Conservation (phyloP, 2,329 filamentous ascomycete genomes). For the Verticillium tricorpus region DNA sequence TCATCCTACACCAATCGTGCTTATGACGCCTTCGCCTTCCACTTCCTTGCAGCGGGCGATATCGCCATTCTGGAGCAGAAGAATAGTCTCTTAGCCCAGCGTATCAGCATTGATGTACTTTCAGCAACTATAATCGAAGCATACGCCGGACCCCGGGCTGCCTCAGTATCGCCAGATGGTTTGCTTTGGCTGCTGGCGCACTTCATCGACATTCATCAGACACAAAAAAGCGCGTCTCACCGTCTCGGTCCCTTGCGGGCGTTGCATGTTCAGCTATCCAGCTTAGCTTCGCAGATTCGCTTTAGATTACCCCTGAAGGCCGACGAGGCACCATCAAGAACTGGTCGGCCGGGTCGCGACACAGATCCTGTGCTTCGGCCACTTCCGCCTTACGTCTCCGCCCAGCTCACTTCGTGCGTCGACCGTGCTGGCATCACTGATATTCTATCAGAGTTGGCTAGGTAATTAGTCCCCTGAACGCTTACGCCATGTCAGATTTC, state of each 20-base stretch:
- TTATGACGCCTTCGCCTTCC: slow-evolving; percentile 31
- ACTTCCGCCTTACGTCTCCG: slow-evolving; percentile 54
- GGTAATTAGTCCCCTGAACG: background rate
- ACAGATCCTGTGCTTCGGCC: slow-evolving; percentile 17
- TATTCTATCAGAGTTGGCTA: background rate
- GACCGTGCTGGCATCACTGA: slow-evolving; percentile 67
- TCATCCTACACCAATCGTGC: slow-evolving; percentile 9
- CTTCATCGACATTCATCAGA: slow-evolving; percentile 54
- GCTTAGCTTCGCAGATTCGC: slow-evolving; percentile 46
- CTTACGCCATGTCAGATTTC: background rate
- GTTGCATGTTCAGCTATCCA: slow-evolving; percentile 49
- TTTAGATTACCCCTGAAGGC: slow-evolving; percentile 18
- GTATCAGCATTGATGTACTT: slow-evolving; percentile 34
- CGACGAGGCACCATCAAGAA: slow-evolving; percentile 11
- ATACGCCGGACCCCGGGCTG: slow-evolving; percentile 21
- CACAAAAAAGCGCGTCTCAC: slow-evolving; percentile 25
- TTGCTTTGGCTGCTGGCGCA: slow-evolving; percentile 64
- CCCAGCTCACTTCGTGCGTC: slow-evolving; percentile 66
- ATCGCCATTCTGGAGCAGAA: slow-evolving; percentile 37
- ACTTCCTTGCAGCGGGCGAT: slow-evolving; percentile 27
- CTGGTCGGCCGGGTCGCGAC: slow-evolving; percentile 16
- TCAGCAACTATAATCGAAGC: slow-evolving; percentile 34
- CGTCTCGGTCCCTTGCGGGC: slow-evolving; percentile 42
- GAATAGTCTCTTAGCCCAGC: slow-evolving; percentile 26
- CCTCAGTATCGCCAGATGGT: slow-evolving; percentile 27